Base-by-base conservation (phyloP, 805 yeast species). In the Komagataella ulmi region DNA sequence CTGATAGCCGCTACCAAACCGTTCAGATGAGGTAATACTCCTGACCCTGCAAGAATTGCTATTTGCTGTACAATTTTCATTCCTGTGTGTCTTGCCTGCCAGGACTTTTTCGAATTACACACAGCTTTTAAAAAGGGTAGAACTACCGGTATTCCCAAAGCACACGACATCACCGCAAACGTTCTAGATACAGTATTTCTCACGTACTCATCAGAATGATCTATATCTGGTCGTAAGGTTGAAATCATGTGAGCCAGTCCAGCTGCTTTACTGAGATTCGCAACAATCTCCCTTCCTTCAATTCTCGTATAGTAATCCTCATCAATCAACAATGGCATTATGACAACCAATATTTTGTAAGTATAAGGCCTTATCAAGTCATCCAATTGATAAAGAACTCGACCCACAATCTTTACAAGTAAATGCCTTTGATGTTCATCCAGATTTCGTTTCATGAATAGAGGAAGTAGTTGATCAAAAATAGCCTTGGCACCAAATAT, bases 11-110 rank as follows among this genome's bases (percentile, higher is more conserved):
- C 78, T 2, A 88, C 81, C 12, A 91, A 64, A 5, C 76, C 81
- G 24, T 77, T 70, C 51, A 90, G 65, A 58, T 83, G 81, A 0
- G 97, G 97, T 45, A 91, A 65, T 0, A 89, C 73, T 1, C 87
- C 84, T 23, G 81, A 75, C 0, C 95, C 96, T 58, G 81, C 63
- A 12, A 82, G 60, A 1, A 77, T 63, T 5, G 95, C 84, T 46
- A 88, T 72, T 56, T 87, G 93, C 60, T 86, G 95, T 7, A 91
- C 73, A 7, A 81, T 78, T 59, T 81, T 80, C 21, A 80, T 74
- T 54, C 96, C 97, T 0, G 96, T 86, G 56, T 85, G 91, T 46
- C 95, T 76, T 0, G 95, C 88, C 56, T 77, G 77, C 91, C 93
- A 83, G 51, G 83, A 77, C 60, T 84, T 83, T 58, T 79, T 81